phyloP scores from a whole-genome alignment of 495 filamentous ascomycete genomes.

The Neurospora sp. region DNA sequence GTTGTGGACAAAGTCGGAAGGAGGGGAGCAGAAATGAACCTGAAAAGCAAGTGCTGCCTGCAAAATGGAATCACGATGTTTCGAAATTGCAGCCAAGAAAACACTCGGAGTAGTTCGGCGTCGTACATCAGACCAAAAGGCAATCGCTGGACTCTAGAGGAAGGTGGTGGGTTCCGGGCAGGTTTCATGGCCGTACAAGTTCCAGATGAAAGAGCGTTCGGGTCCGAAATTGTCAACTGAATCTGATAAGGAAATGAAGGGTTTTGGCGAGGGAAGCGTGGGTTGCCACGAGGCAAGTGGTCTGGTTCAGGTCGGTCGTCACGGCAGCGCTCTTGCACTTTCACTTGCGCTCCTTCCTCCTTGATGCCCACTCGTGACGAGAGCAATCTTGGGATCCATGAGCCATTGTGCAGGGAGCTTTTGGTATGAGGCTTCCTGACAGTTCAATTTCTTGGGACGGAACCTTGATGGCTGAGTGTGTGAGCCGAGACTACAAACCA shows the following conservation, averaged over 20 bases:
- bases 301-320: not conserved
- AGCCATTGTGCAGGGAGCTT: not conserved
- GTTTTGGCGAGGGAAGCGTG: not conserved
- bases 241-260: not conserved
- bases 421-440: not conserved
- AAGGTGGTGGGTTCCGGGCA: not conserved
- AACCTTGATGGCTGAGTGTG: not conserved
- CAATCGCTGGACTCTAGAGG: not conserved
- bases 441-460: not conserved
- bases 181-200: not conserved
- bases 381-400: not conserved
- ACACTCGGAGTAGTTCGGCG: not conserved
- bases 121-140: not conserved
- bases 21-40: not conserved
- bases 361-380: not conserved
- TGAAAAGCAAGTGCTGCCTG: not conserved
- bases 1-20: not conserved
- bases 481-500: not conserved
- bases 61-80: not conserved
- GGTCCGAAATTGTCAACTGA: not conserved
- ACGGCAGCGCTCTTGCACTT: not conserved
- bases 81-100: not conserved
- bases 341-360: not conserved
- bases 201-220: not conserved
- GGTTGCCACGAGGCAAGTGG: not conserved